phyloP scores from a whole-genome alignment of 192 early-diverging fungal genomes.

The Coemansia pectinata region DNA sequence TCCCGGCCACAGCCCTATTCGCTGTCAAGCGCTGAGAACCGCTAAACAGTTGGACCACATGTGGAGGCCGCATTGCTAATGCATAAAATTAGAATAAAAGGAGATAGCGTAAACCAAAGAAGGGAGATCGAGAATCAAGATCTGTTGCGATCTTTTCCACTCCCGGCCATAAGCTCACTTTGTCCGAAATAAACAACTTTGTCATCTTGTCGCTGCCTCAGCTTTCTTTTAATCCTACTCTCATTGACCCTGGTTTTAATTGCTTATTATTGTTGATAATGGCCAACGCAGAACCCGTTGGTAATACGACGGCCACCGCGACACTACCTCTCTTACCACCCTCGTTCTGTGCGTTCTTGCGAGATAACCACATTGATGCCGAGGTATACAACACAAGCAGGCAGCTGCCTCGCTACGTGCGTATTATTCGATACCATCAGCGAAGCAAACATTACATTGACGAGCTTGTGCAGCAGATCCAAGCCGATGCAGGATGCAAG shows the following conservation, averaged over 20 bases:
- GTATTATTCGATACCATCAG: conserved; percentile 47
- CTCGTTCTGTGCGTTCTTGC: conserved; percentile 67
- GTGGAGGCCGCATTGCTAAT: background rate
- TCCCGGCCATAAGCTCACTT: too few species aligned
- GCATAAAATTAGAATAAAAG: background rate
- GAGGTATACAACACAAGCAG: conserved; percentile 60
- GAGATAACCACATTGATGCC: conserved; percentile 69
- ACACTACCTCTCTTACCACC: conserved; percentile 48
- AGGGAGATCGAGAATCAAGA: background rate
- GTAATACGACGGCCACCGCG: background rate
- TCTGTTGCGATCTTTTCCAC: background rate
- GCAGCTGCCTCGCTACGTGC: conserved; percentile 74
- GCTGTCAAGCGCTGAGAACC: background rate
- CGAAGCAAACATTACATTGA: conserved; percentile 41
- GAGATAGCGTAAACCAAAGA: background rate
- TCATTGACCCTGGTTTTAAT: background rate
- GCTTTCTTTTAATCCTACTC: too few species aligned
- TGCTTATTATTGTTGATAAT: background rate
- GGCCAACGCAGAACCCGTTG: background rate
- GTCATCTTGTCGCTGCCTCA: too few species aligned
- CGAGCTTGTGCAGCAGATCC: conserved; percentile 41
- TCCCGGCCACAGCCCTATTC: background rate
- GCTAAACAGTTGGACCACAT: background rate
- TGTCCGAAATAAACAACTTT: too few species aligned
- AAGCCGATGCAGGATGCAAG: conserved; percentile 52